A percentile compares a stretch with the other conserved stretches of the same genome.
phyloP scores from a whole-genome alignment of 2,329 filamentous ascomycete species.

The Setomelanomma holmii region DNA sequence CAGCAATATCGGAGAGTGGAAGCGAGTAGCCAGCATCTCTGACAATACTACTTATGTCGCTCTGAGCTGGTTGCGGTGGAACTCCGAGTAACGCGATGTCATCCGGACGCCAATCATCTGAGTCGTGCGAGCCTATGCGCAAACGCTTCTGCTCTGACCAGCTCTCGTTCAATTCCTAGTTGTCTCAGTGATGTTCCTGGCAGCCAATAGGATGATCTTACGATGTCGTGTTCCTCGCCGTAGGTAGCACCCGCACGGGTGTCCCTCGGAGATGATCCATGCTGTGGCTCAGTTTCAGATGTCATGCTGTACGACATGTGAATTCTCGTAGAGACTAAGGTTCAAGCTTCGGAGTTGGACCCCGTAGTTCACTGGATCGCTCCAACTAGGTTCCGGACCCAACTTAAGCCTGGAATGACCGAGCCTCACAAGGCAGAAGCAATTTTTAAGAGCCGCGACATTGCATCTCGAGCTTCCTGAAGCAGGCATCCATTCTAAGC shows the following conservation, averaged over 20 bases:
- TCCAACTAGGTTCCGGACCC: too few relatives aligned
- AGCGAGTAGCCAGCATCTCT: not conserved
- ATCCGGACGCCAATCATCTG: not conserved
- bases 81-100: not conserved
- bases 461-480: too few relatives aligned
- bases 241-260: not conserved
- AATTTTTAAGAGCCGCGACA: too few relatives aligned
- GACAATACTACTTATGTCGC: not conserved
- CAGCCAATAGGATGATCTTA: not conserved
- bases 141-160: not conserved
- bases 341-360: too few relatives aligned
- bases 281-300: not conserved
- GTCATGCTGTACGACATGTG: not conserved
- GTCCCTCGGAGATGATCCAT: not conserved
- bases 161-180: not conserved
- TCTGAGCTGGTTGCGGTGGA: not conserved
- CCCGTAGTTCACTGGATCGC: too few relatives aligned
- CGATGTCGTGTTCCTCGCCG: not conserved
- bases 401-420: too few relatives aligned
- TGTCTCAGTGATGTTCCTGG: not conserved
- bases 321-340: too few relatives aligned
- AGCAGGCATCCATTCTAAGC: not conserved
- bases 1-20: not conserved
- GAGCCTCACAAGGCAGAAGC: too few relatives aligned
- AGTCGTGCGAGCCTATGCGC: not conserved